Conservation (phyloP, 1,284 basidiomycete species). For the Apiotrichum sp. region DNA sequence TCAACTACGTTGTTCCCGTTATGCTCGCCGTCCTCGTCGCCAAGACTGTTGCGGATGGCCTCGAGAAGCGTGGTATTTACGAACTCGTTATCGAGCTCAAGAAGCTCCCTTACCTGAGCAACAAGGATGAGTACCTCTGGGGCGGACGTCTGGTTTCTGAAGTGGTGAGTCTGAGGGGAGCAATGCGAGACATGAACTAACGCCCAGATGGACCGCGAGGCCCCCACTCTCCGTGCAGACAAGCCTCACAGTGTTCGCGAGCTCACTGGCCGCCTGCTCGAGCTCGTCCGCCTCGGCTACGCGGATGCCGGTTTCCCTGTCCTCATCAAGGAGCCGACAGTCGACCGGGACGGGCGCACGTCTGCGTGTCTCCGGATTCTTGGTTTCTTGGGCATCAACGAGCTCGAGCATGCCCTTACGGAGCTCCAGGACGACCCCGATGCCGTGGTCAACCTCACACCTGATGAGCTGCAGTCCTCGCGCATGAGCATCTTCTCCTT, state of each 20-base stretch:
- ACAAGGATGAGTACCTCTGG: conserved; percentile 84
- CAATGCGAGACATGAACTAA: background rate
- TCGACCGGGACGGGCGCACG: conserved; percentile 32
- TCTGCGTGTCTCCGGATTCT: conserved; percentile 56
- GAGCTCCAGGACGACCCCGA: conserved; percentile 69
- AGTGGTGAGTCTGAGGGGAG: conserved; percentile 55
- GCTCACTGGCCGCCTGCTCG: conserved; percentile 40
- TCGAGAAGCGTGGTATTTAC: conserved; percentile 92
- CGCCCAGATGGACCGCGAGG: conserved; percentile 51
- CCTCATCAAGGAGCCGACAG: conserved; percentile 51
- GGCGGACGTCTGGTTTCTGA: conserved; percentile 66
- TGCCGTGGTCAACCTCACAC: conserved; percentile 60
- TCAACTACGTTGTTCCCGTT: conserved; percentile 91
- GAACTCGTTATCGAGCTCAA: conserved; percentile 86
- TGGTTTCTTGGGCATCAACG: conserved; percentile 88
- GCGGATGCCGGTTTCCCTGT: conserved; percentile 86
- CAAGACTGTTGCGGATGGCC: conserved; percentile 83
- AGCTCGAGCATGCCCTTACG: conserved; percentile 77
- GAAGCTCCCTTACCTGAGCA: conserved; percentile 83
- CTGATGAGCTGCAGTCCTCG: conserved; percentile 25
- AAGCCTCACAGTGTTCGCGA: conserved; percentile 39
- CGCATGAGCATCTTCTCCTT: conserved; percentile 40
- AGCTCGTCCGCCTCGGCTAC: conserved; percentile 37
- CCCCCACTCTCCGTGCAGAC: conserved; percentile 38
- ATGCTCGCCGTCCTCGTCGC: conserved; percentile 83